Conservation (phyloP, 108 stramenopile species). For the Ochromonas danica region DNA sequence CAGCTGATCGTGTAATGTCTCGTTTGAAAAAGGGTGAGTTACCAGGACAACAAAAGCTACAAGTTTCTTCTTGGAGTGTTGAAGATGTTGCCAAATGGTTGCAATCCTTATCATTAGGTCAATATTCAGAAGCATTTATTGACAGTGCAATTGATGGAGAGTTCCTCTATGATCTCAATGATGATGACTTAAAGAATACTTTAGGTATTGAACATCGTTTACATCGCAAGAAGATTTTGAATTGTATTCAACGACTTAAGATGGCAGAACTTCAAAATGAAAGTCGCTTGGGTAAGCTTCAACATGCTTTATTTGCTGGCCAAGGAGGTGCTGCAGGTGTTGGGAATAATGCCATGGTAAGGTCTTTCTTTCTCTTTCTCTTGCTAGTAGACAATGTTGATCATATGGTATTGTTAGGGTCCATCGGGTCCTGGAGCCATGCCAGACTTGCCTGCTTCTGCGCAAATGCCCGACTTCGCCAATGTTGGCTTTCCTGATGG, state of each 20-base stretch:
- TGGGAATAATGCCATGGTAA: too few relatives aligned
- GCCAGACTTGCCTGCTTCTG: too few relatives aligned
- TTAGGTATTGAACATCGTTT: conserved; percentile 80
- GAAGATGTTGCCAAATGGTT: conserved; percentile 79
- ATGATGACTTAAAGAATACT: conserved; percentile 77
- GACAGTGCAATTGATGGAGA: conserved; percentile 79
- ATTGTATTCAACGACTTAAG: conserved; percentile 56
- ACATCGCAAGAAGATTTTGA: conserved; percentile 84
- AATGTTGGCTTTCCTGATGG: not conserved
- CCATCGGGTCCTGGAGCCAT: too few relatives aligned
- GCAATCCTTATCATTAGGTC: conserved; percentile 66
- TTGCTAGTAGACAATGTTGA: too few relatives aligned
- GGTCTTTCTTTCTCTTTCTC: too few relatives aligned
- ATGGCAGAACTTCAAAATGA: conserved; percentile 48
- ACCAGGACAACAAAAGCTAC: conserved; percentile 54
- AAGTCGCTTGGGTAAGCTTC: too few relatives aligned
- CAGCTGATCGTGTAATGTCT: conserved; percentile 43
- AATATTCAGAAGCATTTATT: conserved; percentile 72
- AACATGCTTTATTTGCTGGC: too few relatives aligned
- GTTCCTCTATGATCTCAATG: conserved; percentile 77
- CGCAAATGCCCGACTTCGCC: not conserved
- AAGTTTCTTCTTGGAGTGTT: conserved; percentile 73
- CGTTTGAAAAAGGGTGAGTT: conserved; percentile 55
- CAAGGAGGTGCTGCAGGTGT: too few relatives aligned
- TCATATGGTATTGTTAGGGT: too few relatives aligned